Evolutionary conservation across 2,329 filamentous ascomycete genomes (phyloP).

Genomic region (Niveomyces coronatus): DNA sequence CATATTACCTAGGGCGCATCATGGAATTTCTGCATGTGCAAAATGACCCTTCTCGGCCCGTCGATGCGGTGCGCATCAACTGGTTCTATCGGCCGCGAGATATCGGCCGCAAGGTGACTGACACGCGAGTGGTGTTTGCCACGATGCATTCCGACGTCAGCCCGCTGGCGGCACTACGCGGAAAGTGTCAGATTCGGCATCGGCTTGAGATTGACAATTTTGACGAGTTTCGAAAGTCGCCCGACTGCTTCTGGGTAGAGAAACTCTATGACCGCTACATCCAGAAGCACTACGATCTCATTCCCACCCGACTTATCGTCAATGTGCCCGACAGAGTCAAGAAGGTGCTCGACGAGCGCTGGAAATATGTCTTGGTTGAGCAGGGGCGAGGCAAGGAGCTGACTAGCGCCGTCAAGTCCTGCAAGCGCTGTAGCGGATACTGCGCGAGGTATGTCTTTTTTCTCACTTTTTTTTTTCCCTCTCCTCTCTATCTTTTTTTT

Average conservation of each 20-base stretch:
- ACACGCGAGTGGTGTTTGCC: slow-evolving; percentile 84
- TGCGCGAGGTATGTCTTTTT: slow-evolving; percentile 64
- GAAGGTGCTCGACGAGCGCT: slow-evolving; percentile 88
- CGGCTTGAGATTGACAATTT: slow-evolving; percentile 74
- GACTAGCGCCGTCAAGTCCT: slow-evolving; percentile 90
- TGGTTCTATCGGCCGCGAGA: slow-evolving; percentile 98
- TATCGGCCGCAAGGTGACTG: slow-evolving; percentile 82
- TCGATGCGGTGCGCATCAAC: slow-evolving; percentile 87
- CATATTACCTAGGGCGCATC: slow-evolving; percentile 93
- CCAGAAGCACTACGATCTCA: slow-evolving; percentile 93
- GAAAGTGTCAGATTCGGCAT: slow-evolving; percentile 86
- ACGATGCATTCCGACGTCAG: slow-evolving; percentile 98
- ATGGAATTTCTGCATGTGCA: slow-evolving; percentile 93
- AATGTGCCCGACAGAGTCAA: slow-evolving; percentile 95
- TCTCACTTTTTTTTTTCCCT: slow-evolving; percentile 7
- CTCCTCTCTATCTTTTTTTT: background rate
- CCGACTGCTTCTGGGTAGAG: slow-evolving; percentile 92
- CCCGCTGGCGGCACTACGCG: slow-evolving; percentile 82
- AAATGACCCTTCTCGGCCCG: slow-evolving; percentile 59
- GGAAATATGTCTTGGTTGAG: slow-evolving; percentile 94
- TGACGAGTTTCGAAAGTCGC: slow-evolving; percentile 72
- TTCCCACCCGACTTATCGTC: slow-evolving; percentile 84
- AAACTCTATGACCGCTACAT: slow-evolving; percentile 98
- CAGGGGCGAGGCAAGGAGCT: slow-evolving; percentile 88
- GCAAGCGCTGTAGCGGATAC: slow-evolving; percentile 84